phyloP scores from a whole-genome alignment of 345 rosid genomes.

The Hibiscus mutabilis region DNA sequence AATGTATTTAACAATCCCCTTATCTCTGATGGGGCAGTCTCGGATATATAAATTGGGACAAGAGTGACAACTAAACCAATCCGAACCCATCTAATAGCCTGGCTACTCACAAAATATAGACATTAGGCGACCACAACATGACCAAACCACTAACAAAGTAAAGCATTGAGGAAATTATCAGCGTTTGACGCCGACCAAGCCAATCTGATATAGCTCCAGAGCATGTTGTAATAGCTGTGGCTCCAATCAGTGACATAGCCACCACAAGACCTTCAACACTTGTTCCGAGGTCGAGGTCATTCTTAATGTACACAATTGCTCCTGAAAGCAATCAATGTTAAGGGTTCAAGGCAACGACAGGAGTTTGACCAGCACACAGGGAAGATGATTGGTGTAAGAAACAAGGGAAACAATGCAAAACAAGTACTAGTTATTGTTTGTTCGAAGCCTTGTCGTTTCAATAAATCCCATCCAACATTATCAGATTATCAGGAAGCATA shows the following conservation, averaged over 20 bases:
- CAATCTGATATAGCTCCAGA: slow-evolving; percentile 91
- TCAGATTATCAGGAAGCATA: too few relatives aligned
- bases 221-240: slow-evolving; percentile 82
- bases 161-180: slow-evolving; percentile 61
- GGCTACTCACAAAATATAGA: slow-evolving; percentile 68
- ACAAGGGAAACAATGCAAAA: not conserved
- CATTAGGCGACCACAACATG: slow-evolving; percentile 92
- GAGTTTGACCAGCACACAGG: too few relatives aligned
- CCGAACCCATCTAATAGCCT: slow-evolving; percentile 87
- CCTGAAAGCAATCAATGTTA: slow-evolving; percentile 36
- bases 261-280: slow-evolving; percentile 84
- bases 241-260: slow-evolving; percentile 91
- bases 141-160: slow-evolving; percentile 80
- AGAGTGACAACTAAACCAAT: slow-evolving; percentile 88
- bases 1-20: slow-evolving; percentile 87
- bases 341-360: not conserved
- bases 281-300: slow-evolving; percentile 51
- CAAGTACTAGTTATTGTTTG: not conserved
- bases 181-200: slow-evolving; percentile 94
- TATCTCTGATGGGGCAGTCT: slow-evolving; percentile 90
- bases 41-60: slow-evolving; percentile 84
- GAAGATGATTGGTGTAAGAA: too few relatives aligned
- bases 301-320: slow-evolving; percentile 71
- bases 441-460: not conserved
- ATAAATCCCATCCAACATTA: too few relatives aligned